Evolutionary conservation across 139 green algal genomes (phyloP).

Genomic region (Eudorina sp.): DNA sequence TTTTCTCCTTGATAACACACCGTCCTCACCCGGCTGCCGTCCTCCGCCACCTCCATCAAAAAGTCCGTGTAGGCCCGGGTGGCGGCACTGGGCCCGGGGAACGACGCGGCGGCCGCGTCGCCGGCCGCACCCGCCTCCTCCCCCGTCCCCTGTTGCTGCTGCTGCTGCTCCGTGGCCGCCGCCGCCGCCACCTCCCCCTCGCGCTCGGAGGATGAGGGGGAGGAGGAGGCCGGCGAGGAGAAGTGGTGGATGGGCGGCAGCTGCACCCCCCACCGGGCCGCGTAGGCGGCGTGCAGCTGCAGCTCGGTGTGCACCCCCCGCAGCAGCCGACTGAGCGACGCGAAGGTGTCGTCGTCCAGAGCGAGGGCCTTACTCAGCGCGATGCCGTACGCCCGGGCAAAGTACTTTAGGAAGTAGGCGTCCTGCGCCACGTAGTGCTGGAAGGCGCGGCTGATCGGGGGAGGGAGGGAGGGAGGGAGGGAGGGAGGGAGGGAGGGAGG

Average conservation of each 20-base stretch:
- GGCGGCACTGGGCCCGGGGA: constrained; percentile 50
- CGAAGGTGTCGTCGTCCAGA: constrained; percentile 37
- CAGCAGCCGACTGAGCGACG: constrained; percentile 42
- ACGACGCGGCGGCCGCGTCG: too few relatives aligned
- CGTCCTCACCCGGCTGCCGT: constrained; percentile 44
- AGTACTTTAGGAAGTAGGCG: constrained; percentile 72
- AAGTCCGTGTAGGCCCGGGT: constrained; percentile 78
- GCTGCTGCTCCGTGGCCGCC: not conserved
- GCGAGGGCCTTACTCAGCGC: constrained; percentile 58
- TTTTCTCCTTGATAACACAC: too few relatives aligned
- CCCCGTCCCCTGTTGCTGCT: not conserved
- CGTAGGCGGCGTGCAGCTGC: constrained; percentile 73
- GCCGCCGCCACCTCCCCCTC: too few relatives aligned
- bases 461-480: not conserved
- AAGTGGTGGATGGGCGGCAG: constrained; percentile 39
- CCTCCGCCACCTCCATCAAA: constrained; percentile 69
- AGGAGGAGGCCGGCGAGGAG: too few relatives aligned
- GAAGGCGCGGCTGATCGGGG: constrained; percentile 59
- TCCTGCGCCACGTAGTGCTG: constrained; percentile 78
- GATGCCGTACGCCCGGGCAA: constrained; percentile 72
- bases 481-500: not conserved
- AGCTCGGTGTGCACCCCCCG: constrained; percentile 77
- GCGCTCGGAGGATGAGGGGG: too few relatives aligned
- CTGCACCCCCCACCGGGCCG: constrained; percentile 71
- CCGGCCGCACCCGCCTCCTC: too few relatives aligned